phyloP scores from a whole-genome alignment of 768 basidiomycete genomes.

The Gloeostereum incarnatum region DNA sequence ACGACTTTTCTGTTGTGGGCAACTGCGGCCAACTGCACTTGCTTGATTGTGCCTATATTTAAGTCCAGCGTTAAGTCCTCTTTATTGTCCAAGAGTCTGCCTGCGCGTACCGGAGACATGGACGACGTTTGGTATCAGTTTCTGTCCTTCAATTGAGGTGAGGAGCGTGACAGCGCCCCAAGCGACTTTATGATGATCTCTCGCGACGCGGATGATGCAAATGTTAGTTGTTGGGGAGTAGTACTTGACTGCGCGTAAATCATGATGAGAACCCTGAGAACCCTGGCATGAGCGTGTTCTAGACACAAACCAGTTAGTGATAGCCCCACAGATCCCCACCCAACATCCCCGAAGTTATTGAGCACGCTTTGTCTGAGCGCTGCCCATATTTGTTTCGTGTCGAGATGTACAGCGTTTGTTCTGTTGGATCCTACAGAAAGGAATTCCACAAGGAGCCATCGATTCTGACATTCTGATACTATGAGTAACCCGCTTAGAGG shows the following conservation, averaged over 20 bases:
- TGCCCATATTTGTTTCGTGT: constrained; percentile 57
- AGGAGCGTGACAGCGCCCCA: constrained; percentile 76
- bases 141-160: constrained; percentile 45
- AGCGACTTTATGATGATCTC: constrained; percentile 71
- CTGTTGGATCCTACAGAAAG: constrained; percentile 31
- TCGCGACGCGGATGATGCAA: constrained; percentile 78
- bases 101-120: constrained; percentile 63
- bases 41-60: constrained; percentile 72
- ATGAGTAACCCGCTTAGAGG: constrained; percentile 4
- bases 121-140: constrained; percentile 66
- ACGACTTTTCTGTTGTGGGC: constrained; percentile 64
- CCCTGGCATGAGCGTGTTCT: neutral
- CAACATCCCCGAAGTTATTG: constrained; percentile 72
- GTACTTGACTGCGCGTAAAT: constrained; percentile 65
- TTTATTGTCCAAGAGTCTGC: neutral
- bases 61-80: neutral
- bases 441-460: constrained; percentile 86
- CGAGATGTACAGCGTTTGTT: constrained; percentile 23
- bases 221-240: constrained; percentile 77
- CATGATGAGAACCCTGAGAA: constrained; percentile 5
- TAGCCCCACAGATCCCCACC: constrained; percentile 74
- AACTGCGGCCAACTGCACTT: constrained; percentile 72
- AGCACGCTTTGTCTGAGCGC: constrained; percentile 65
- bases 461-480: constrained; percentile 43
- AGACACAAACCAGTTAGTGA: constrained; percentile 54